Percentiles rank a stretch among this genome's conserved stretches.
These are phyloP conservation scores for Daedaleopsis sinensis DNA, from an alignment of 768 basidiomycete genomes.

Conservation along the genomic window DNA sequence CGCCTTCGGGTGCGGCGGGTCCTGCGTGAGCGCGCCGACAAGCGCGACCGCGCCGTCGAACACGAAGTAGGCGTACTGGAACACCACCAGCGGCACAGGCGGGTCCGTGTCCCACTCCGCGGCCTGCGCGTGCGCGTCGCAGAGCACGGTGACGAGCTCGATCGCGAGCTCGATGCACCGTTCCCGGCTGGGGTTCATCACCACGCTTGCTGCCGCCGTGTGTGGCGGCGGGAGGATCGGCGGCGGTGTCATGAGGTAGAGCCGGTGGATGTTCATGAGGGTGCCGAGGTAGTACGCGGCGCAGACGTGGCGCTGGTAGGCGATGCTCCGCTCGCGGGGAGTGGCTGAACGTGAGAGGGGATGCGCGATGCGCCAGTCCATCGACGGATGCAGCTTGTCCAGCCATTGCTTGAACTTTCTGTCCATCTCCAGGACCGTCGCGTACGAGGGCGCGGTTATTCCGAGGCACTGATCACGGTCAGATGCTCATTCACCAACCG, in stretches of 20 bases:
- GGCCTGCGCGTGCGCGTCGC: conserved; percentile 37
- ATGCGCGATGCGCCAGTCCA: conserved; percentile 37
- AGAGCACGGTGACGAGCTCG: conserved; percentile 47
- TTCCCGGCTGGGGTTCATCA: conserved; percentile 37
- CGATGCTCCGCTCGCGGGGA: conserved; percentile 36
- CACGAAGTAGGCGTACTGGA: conserved; percentile 32
- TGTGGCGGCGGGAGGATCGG: conserved; percentile 24
- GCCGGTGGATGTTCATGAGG: conserved; percentile 48
- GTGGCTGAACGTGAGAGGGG: conserved; percentile 2
- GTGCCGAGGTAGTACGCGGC: conserved; percentile 50
- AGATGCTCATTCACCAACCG: background rate
- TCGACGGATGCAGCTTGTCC: conserved; percentile 41
- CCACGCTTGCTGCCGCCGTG: conserved; percentile 26
- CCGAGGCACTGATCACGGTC: conserved; percentile 22
- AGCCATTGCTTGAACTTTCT: conserved; percentile 48
- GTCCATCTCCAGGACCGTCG: conserved; percentile 45
- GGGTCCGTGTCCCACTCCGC: conserved; percentile 23
- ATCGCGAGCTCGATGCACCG: conserved; percentile 43
- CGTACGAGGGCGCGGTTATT: conserved; percentile 27
- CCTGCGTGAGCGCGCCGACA: conserved; percentile 43
- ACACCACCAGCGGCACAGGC: conserved; percentile 13
- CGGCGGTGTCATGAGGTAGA: conserved; percentile 40
- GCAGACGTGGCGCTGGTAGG: conserved; percentile 47
- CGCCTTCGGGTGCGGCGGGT: conserved; percentile 36
- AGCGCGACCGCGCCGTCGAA: conserved; percentile 53